phyloP scores from a whole-genome alignment of 2,329 filamentous ascomycete species.

The Sporothrix pallida region DNA sequence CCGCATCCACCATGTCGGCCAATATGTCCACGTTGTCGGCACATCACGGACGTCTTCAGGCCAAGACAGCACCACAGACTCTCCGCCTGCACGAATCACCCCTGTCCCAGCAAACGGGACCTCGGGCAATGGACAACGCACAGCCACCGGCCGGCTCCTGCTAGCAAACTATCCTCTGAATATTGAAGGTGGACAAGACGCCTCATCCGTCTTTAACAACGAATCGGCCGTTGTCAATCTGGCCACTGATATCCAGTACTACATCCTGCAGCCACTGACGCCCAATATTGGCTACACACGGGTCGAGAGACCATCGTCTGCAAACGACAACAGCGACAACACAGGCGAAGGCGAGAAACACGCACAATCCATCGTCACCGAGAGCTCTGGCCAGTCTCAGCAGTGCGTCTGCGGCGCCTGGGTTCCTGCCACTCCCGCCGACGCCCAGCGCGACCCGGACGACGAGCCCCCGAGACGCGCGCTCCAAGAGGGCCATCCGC shows the following conservation, averaged over 20 bases:
- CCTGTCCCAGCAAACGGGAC: neutral
- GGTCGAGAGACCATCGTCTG: neutral
- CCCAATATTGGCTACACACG: neutral
- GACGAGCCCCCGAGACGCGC: conserved; percentile 11
- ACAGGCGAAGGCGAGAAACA: neutral
- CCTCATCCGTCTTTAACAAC: neutral
- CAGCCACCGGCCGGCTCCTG: neutral
- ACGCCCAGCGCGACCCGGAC: neutral
- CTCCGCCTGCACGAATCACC: neutral
- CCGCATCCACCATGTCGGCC: neutral
- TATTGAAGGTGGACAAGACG: neutral
- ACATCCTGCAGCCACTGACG: conserved; percentile 1
- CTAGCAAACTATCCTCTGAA: neutral
- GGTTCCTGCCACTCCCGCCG: neutral
- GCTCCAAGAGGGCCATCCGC: conserved; percentile 16
- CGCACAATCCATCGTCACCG: neutral
- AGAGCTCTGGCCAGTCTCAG: neutral
- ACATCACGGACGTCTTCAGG: neutral
- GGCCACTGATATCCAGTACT: neutral
- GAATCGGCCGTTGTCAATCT: neutral
- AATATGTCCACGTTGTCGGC: conserved; percentile 2
- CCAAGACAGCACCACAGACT: neutral
- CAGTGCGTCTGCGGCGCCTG: conserved; percentile 12
- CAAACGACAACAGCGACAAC: no score
- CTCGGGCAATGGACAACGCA: neutral